A percentile compares a stretch with the other conserved stretches of the same genome.
Conservation (phyloP, 1,139 yeast genomes). For the Saccharomyces hybrid region DNA sequence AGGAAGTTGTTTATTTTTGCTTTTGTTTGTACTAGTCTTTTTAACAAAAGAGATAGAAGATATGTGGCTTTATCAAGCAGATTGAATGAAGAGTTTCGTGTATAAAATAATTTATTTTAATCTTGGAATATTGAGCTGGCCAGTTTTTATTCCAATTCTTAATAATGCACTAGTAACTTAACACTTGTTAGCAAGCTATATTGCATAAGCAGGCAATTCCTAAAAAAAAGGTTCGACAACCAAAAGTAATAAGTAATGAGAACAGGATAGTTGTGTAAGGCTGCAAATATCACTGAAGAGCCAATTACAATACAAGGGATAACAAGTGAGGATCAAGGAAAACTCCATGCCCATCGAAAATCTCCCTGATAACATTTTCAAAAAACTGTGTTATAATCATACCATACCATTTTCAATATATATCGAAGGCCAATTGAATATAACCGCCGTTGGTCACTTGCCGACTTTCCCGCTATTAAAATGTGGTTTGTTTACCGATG, state of each 20-base stretch:
- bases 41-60: neutral
- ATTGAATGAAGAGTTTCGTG: neutral
- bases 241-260: neutral
- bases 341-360: neutral
- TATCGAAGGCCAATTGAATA: neutral
- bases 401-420: slow-evolving; percentile 1
- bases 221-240: neutral
- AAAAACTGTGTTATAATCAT: neutral
- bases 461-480: neutral
- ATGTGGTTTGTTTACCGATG: slow-evolving; percentile 1
- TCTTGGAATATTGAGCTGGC: too few species aligned
- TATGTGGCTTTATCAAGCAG: neutral
- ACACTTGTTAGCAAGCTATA: neutral
- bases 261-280: neutral
- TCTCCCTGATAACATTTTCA: neutral
- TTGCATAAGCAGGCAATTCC: neutral
- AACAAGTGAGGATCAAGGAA: neutral
- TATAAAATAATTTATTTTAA: too few species aligned
- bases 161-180: neutral
- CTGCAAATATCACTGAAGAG: neutral
- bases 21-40: neutral
- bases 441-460: neutral
- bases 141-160: neutral
- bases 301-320: neutral
- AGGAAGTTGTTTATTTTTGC: neutral